Evolutionary conservation across 2,329 filamentous ascomycete genomes (phyloP), one percentile per base, ranked within the genome.

Genomic region (Aureobasidium sp.): DNA sequence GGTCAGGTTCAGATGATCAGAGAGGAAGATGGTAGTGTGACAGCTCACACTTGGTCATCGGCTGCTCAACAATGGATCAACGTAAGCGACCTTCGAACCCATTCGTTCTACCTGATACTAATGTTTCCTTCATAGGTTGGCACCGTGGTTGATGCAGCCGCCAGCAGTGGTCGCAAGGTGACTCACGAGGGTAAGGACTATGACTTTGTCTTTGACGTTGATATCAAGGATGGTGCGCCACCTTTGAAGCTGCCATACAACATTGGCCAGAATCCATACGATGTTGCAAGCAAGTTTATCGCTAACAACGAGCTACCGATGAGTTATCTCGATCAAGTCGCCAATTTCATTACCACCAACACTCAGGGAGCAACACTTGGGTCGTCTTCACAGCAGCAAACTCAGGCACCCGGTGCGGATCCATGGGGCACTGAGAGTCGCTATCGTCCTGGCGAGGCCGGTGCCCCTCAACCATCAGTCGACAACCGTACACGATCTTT

Each of bases 121-220:
- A 48, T 30, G 37, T 10, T n/a, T 3, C 11, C 14, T 16, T n/a
- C 14, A 29, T 77, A 90, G 66, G 86, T 97, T 7, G 93, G 93
- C n/a, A 95, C 90, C 0, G 90, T 98, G 0, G 93, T 97, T 10
- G 89, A 95, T 61, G 82, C 89, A 3, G 87, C 86, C 4, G 89
- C 86, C 32, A 94, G 89, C 65, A 88, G 83, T 59, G 87, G 88
- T 10, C 65, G 66, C 10, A 73, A 73, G 50, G 67, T 70, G 12
- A 78, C 84, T 55, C 85, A 91, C 65, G 76, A 87, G 1, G 91
- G 91, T 27, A 81, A 95, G 65, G 87, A 91, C 57, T 98, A 95
- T 67, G 93, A 98, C 66, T 96, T 86, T 63, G 90, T 98, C 7
- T 97, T 97, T 61, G 90, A 96, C 64, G 90, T 96, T 22, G 90